These are phyloP conservation scores for Stephania yunnanensis DNA, from an alignment of 164 flowering plant genomes.

Conservation along the genomic window DNA sequence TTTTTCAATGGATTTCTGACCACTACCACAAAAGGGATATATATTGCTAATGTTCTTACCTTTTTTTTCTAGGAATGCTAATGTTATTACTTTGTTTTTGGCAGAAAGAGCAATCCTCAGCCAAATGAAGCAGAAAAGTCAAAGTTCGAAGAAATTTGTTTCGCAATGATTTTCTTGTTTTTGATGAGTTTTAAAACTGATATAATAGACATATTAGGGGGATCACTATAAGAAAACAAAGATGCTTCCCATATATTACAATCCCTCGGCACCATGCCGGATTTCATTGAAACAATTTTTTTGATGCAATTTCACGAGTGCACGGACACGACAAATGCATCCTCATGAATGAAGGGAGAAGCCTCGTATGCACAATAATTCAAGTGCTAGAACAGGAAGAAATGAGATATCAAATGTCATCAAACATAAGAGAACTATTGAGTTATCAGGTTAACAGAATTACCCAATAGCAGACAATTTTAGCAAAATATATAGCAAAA, in stretches of 20 bases:
- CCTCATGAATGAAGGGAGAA: too few relatives aligned
- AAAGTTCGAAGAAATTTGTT: neutral
- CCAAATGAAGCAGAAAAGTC: neutral
- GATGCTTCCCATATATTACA: neutral
- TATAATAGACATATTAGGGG: neutral
- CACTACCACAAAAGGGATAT: neutral
- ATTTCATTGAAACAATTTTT: neutral
- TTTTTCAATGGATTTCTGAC: neutral
- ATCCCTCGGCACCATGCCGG: neutral
- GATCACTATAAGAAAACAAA: neutral
- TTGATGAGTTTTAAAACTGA: neutral
- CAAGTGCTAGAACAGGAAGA: too few relatives aligned
- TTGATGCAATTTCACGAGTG: neutral
- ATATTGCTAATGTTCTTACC: neutral
- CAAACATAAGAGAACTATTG: too few relatives aligned
- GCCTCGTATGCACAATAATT: too few relatives aligned
- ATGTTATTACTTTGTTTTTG: neutral
- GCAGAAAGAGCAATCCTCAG: too few relatives aligned
- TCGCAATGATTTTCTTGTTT: neutral
- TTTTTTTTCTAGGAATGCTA: neutral
- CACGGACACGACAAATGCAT: neutral
- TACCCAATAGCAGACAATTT: neutral
- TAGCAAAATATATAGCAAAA: neutral
- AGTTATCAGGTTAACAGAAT: neutral
- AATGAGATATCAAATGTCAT: too few relatives aligned